Conservation (phyloP, 2,329 filamentous ascomycete species). For the Phaeosphaeriaceae sp. region DNA sequence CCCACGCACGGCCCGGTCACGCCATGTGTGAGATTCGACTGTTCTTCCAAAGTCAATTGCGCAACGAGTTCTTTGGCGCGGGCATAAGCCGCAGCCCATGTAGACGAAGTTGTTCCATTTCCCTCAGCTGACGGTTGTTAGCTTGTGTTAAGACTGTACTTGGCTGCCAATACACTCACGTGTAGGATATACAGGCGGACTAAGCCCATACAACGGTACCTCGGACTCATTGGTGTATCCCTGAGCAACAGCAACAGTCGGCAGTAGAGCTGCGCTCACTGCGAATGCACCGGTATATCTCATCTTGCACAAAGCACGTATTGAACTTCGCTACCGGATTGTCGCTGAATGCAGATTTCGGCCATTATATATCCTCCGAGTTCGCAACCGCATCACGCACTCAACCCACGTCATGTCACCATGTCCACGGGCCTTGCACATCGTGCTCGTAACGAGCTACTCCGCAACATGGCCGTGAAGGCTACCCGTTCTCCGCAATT, state of each 20-base stretch:
- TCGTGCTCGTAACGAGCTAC: conserved; percentile 16
- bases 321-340: not conserved
- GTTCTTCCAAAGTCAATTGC: conserved; percentile 52
- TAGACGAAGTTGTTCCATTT: conserved; percentile 28
- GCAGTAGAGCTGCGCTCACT: conserved; percentile 13
- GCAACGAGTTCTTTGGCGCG: conserved; percentile 50
- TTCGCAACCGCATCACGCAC: not conserved
- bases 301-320: conserved; percentile 5
- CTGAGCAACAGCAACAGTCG: conserved; percentile 16
- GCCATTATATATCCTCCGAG: not conserved
- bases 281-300: conserved; percentile 6
- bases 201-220: conserved; percentile 36
- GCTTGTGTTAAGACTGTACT: not conserved
- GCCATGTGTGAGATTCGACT: conserved; percentile 50
- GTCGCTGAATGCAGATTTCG: not conserved
- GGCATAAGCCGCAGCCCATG: conserved; percentile 38
- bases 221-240: conserved; percentile 37
- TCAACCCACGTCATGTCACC: conserved; percentile 8
- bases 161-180: conserved; percentile 24
- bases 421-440: conserved; percentile 1
- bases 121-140: conserved; percentile 25
- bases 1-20: conserved; percentile 42
- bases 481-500: conserved; percentile 20
- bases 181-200: conserved; percentile 39
- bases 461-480: conserved; percentile 9